These are phyloP conservation scores for Phyllosticta citribraziliensis DNA, from an alignment of 2,329 filamentous ascomycete species.

Conservation along the genomic window DNA sequence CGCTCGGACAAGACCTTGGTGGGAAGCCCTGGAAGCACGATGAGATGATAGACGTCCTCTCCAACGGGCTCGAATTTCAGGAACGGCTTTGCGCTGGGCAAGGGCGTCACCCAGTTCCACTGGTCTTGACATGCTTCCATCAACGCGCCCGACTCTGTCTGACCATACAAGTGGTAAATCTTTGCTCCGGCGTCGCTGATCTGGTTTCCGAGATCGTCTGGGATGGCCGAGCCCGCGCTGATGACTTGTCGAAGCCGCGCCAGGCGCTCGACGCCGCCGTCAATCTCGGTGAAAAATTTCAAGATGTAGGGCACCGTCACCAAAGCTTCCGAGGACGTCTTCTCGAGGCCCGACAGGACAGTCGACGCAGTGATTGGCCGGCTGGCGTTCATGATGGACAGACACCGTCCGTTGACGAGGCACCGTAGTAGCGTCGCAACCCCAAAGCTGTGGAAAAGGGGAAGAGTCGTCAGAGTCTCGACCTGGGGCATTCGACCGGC, in stretches of 20 bases:
- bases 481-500: constrained; percentile 2
- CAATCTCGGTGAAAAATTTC: constrained; percentile 52
- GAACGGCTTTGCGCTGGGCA: constrained; percentile 30
- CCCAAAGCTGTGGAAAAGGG: constrained; percentile 8
- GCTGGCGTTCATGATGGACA: not conserved
- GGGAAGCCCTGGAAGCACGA: constrained; percentile 23
- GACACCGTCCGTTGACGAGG: not conserved
- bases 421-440: not conserved
- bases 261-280: constrained; percentile 44
- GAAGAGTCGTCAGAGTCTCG: not conserved
- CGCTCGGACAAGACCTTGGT: constrained; percentile 25
- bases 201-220: constrained; percentile 48
- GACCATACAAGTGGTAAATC: constrained; percentile 42
- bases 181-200: constrained; percentile 44
- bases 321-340: constrained; percentile 29
- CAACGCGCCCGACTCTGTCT: constrained; percentile 51
- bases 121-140: constrained; percentile 51
- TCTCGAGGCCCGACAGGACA: not conserved
- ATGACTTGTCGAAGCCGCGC: constrained; percentile 42
- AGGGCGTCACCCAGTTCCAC: constrained; percentile 49
- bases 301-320: constrained; percentile 55
- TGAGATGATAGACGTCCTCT: not conserved
- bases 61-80: not conserved
- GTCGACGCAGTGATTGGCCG: constrained; percentile 2
- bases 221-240: constrained; percentile 49